Evolutionary conservation across 2,329 filamentous ascomycete species (phyloP), one percentile per base, ranked within the genome.

Genomic region (Microcyclospora tardicrescens): DNA sequence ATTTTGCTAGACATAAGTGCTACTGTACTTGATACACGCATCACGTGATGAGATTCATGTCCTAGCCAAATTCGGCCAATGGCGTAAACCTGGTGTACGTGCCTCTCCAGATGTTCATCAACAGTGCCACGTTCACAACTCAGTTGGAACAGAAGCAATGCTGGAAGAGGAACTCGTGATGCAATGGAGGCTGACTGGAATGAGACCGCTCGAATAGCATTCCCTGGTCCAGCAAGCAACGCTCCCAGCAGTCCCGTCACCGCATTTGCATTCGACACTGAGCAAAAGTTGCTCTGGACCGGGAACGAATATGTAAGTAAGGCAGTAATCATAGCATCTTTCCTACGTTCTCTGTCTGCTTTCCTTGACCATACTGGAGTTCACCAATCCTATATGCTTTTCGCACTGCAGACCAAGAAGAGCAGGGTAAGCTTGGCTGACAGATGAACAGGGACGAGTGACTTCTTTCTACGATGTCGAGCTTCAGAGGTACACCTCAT

Each of bases 281-380:
- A 73, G 30, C 82, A 94, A 60, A 91, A 98, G 61, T 72, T 98
- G 28, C 65, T 98, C 38, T 98, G 93, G 91, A 77, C 79, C 2
- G 93, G 87, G 34, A 93, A 91, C 61, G 84, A 91, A 65, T 84
- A 79, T 69, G 84, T 91, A 69, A 67, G 75, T 62, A 30, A 15
- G 11, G 28, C 31, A 24, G 19, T 24, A 8, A 24, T 24, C 8
- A 8, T 24, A 24, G 19, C 19, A 24, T 4, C 8, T 24, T 24
- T 32, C 30, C 30, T n/a, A 10, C 4, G 12, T 32, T 32, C 28
- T 32, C 14, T 15, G 14, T 32, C 14, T 10, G 12, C 12, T 32
- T 10, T 32, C 10, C 5, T 5, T n/a, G 10, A 6, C 10, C 12
- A 32, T 10, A 32, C 12, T 10, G 6, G 30, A 4, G 30, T 10